A percentile compares a stretch with the other conserved stretches of the same genome.
These are phyloP conservation scores for Teratosphaeria gauchensis DNA, from an alignment of 2,329 filamentous ascomycete genomes.

Conservation along the genomic window DNA sequence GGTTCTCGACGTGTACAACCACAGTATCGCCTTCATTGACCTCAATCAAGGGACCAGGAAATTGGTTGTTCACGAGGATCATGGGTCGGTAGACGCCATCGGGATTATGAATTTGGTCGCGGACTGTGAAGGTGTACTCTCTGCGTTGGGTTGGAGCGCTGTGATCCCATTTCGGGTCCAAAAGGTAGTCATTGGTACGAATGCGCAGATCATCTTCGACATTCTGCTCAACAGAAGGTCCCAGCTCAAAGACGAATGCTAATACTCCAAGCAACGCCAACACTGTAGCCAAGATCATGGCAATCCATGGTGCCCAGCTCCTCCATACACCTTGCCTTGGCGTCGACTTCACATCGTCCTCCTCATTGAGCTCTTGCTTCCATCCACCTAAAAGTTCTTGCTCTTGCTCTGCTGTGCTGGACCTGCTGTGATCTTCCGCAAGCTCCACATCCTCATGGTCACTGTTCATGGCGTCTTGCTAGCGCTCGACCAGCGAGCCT, in stretches of 20 bases:
- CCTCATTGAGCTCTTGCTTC: slow-evolving; percentile 5
- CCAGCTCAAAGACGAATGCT: neutral
- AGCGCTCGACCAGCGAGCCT: neutral
- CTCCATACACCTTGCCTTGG: slow-evolving; percentile 1
- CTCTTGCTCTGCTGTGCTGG: slow-evolving; percentile 8
- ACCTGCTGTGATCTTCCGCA: slow-evolving; percentile 1
- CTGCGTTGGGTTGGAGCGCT: slow-evolving; percentile 41
- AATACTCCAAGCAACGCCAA: slow-evolving; percentile 1
- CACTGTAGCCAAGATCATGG: neutral
- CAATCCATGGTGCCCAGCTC: slow-evolving; percentile 3
- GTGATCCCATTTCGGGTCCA: slow-evolving; percentile 49
- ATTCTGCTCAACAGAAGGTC: neutral
- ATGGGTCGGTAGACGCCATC: neutral
- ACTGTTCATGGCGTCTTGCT: neutral
- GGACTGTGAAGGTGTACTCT: slow-evolving; percentile 52
- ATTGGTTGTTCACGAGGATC: neutral
- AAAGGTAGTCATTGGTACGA: slow-evolving; percentile 43
- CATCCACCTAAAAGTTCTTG: slow-evolving; percentile 9
- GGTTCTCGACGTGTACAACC: slow-evolving; percentile 26
- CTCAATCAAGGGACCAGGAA: neutral
- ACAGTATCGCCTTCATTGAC: neutral
- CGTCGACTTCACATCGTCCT: slow-evolving; percentile 1
- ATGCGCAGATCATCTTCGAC: slow-evolving; percentile 11
- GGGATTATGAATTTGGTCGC: slow-evolving; percentile 39
- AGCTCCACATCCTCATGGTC: slow-evolving; percentile 1